Percentiles rank a stretch among this genome's conserved stretches.
Conservation (phyloP, 176 grass and related monocot genomes). For the Hyparrhenia diplandra region DNA sequence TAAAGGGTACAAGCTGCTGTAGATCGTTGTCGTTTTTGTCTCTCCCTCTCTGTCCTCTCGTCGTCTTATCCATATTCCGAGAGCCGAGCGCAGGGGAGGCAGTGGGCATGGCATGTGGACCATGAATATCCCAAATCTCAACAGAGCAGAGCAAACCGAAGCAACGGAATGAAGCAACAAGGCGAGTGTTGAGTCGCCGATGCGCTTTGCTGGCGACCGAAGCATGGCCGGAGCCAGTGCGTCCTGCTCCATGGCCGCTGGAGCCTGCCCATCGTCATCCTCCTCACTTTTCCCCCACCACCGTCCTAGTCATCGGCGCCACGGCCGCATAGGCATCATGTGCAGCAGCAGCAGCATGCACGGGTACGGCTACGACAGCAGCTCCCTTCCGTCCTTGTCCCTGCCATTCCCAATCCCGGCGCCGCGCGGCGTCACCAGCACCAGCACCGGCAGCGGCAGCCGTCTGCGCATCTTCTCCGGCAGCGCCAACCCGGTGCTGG, state of each 20-base stretch:
- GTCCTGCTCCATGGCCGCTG: neutral
- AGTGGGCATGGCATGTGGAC: neutral
- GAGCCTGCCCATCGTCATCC: neutral
- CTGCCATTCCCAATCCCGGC: neutral
- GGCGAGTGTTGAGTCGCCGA: neutral
- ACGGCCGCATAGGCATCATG: neutral
- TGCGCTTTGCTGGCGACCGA: neutral
- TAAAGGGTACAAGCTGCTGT: neutral
- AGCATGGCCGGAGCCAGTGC: neutral
- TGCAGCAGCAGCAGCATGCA: neutral
- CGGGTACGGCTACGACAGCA: neutral
- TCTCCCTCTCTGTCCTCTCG: neutral
- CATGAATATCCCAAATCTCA: neutral
- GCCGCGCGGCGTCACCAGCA: neutral
- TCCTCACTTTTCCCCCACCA: neutral
- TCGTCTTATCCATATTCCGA: neutral
- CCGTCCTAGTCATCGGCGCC: neutral
- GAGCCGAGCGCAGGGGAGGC: neutral
- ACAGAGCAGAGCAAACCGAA: neutral
- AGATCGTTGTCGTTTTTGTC: neutral
- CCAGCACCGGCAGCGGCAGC: neutral
- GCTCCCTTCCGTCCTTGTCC: neutral
- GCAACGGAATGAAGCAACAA: neutral
- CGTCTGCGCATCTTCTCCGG: slow-evolving; percentile 74
- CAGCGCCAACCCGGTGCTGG: slow-evolving; percentile 67